phyloP scores from a whole-genome alignment of 164 flowering plant genomes.

The Berberis thunbergii region DNA sequence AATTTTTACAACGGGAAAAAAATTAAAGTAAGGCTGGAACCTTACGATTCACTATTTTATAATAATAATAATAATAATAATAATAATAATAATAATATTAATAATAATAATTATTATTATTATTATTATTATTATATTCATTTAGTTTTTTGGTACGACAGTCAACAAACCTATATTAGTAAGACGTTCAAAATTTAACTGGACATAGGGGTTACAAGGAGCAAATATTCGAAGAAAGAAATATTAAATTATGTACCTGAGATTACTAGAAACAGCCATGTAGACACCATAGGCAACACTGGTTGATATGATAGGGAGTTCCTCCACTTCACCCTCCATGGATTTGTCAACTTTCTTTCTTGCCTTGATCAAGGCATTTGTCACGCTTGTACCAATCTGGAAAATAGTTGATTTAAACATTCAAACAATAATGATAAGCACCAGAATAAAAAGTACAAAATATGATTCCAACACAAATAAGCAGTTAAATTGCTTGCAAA shows the following conservation, averaged over 20 bases:
- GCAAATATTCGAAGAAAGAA: neutral
- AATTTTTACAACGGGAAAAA: too few relatives aligned
- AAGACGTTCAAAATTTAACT: neutral
- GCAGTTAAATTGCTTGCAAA: neutral
- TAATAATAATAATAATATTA: too few relatives aligned
- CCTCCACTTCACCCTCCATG: constrained; percentile 61
- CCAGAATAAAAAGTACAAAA: neutral
- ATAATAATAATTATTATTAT: too few relatives aligned
- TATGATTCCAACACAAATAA: neutral
- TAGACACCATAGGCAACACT: constrained; percentile 95
- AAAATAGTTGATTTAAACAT: constrained; percentile 7
- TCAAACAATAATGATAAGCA: neutral
- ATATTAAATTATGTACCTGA: constrained; percentile 43
- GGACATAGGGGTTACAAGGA: neutral
- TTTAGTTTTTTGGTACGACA: too few relatives aligned
- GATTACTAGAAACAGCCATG: constrained; percentile 95
- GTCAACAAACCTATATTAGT: too few relatives aligned
- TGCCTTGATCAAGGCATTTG: constrained; percentile 77
- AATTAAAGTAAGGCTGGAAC: too few relatives aligned
- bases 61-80: too few relatives aligned
- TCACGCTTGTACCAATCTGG: constrained; percentile 81
- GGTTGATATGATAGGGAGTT: constrained; percentile 74
- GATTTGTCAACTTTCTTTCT: constrained; percentile 66
- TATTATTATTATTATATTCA: too few relatives aligned
- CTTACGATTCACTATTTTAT: too few relatives aligned